These are phyloP conservation scores for Sordaria brevicollis DNA, from an alignment of 495 filamentous ascomycete species.

Conservation along the genomic window DNA sequence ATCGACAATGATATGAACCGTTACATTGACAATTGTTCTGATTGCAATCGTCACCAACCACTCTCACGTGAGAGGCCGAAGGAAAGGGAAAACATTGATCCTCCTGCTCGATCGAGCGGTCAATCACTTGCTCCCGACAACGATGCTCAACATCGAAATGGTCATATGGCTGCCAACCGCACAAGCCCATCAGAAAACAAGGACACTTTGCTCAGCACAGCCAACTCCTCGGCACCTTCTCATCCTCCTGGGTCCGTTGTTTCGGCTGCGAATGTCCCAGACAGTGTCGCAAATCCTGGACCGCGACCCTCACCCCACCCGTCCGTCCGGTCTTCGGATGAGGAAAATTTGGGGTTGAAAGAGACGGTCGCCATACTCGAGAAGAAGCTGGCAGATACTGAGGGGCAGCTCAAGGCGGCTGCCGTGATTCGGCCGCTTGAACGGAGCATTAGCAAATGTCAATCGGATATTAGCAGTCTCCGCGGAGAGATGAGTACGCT, in stretches of 20 bases:
- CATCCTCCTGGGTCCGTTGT: background rate
- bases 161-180: background rate
- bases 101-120: background rate
- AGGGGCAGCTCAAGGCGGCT: background rate
- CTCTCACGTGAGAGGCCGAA: background rate
- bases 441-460: background rate
- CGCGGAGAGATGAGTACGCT: conserved; percentile 1
- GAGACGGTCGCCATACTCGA: background rate
- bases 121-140: background rate
- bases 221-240: background rate
- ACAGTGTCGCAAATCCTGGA: background rate
- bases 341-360: background rate
- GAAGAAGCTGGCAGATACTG: conserved; percentile 4
- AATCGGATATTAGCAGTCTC: conserved; percentile 1
- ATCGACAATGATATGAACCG: background rate
- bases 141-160: background rate
- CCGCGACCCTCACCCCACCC: background rate
- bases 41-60: background rate
- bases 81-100: background rate
- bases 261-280: background rate
- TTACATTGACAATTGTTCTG: background rate
- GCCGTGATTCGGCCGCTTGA: background rate
- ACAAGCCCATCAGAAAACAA: background rate
- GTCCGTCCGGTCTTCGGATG: background rate
- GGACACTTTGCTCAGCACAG: background rate